Conservation (phyloP, 75 land plant species). For the Pseudotsuga menziesii region DNA sequence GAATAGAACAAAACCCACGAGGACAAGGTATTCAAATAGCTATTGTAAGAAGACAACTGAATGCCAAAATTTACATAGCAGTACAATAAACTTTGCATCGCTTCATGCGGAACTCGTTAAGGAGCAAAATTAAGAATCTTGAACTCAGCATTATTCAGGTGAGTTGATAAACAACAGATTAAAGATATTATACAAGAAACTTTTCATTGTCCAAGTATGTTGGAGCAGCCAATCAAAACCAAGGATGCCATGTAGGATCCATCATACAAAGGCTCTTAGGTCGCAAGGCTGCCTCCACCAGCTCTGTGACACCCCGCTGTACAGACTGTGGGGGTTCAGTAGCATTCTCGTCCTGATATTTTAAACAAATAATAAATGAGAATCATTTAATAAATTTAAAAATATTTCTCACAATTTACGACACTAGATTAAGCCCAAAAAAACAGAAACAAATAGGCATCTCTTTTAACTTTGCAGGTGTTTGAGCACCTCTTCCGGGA, state of each 20-base stretch:
- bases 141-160: no score
- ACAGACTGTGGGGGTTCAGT: slow-evolving; percentile 91
- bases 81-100: no score
- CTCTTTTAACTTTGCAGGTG: neutral
- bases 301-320: slow-evolving; percentile 84
- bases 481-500: slow-evolving; percentile 70
- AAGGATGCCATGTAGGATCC: slow-evolving; percentile 99
- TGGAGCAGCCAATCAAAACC: slow-evolving; percentile 53
- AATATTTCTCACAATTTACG: neutral
- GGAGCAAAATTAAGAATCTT: no score
- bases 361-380: neutral
- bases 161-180: no score
- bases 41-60: no score
- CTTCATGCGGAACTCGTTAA: no score
- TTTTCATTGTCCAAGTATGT: no score
- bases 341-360: slow-evolving; percentile 78
- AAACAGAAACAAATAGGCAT: no score
- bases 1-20: no score
- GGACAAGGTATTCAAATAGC: no score
- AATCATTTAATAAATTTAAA: neutral
- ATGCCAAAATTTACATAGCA: no score
- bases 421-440: neutral
- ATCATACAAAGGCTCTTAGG: slow-evolving; percentile 98
- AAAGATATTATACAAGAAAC: no score
- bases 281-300: slow-evolving; percentile 86